A percentile compares a stretch with the other conserved stretches of the same genome.
Evolutionary conservation across 2,329 filamentous ascomycete genomes (phyloP).

Genomic region (Nigrograna mackinnonii): DNA sequence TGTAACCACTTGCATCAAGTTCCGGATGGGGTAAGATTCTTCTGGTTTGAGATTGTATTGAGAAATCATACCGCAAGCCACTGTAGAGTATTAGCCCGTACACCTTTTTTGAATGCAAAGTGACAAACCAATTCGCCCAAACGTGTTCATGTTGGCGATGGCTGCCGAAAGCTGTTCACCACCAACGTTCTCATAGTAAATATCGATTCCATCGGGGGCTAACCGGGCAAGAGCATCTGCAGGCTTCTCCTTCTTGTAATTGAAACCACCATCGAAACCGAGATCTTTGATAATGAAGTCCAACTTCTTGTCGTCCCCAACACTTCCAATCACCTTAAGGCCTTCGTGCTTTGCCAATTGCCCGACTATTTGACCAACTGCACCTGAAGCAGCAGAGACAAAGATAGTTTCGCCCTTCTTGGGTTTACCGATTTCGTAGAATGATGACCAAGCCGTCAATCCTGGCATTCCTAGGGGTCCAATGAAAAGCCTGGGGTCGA

Average conservation of each 20-base stretch:
- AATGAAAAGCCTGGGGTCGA: slow-evolving; percentile 70
- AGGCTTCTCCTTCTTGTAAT: slow-evolving; percentile 84
- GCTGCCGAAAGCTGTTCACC: slow-evolving; percentile 74
- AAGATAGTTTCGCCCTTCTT: slow-evolving; percentile 82
- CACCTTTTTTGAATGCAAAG: background rate
- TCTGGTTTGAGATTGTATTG: slow-evolving; percentile 69
- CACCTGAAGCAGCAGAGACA: slow-evolving; percentile 77
- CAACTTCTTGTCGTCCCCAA: slow-evolving; percentile 79
- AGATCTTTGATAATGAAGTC: slow-evolving; percentile 73
- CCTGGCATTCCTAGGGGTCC: slow-evolving; percentile 80
- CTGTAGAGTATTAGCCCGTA: slow-evolving; percentile 15
- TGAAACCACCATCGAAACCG: slow-evolving; percentile 75
- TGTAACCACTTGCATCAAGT: slow-evolving; percentile 65
- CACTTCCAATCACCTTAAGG: slow-evolving; percentile 76
- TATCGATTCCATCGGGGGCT: slow-evolving; percentile 78
- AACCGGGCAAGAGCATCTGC: slow-evolving; percentile 69
- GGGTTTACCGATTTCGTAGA: slow-evolving; percentile 76
- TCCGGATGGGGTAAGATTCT: slow-evolving; percentile 68
- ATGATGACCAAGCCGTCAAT: slow-evolving; percentile 72
- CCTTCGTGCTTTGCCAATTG: slow-evolving; percentile 84
- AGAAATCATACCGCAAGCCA: slow-evolving; percentile 68
- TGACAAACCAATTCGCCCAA: slow-evolving; percentile 67
- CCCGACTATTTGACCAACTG: slow-evolving; percentile 81
- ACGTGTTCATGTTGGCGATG: slow-evolving; percentile 64
- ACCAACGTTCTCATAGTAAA: slow-evolving; percentile 82